These are phyloP conservation scores for Spinellus fusiger DNA, from an alignment of 192 early-diverging fungal genomes.

Conservation along the genomic window DNA sequence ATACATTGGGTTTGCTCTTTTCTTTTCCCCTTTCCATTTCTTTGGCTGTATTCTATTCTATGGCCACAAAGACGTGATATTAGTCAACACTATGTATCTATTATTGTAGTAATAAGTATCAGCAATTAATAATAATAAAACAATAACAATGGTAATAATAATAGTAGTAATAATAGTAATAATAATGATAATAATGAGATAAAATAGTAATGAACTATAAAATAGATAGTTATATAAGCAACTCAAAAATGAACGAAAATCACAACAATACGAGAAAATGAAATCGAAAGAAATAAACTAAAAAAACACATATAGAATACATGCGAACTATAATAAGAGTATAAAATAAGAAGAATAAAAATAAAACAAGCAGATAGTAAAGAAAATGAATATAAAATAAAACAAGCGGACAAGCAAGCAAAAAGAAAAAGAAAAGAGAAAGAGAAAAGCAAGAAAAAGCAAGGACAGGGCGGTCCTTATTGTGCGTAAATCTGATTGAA, in stretches of 20 bases:
- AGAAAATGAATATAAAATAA: background rate
- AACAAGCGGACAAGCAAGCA: background rate
- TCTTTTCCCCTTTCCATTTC: too few species aligned
- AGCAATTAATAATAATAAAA: too few species aligned
- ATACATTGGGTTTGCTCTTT: too few species aligned
- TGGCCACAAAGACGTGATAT: too few species aligned
- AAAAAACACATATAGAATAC: background rate
- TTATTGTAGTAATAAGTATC: too few species aligned
- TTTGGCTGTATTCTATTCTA: too few species aligned
- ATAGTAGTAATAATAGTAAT: background rate
- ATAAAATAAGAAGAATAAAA: background rate
- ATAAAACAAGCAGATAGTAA: background rate
- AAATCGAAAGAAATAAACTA: too few species aligned
- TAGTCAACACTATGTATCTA: too few species aligned
- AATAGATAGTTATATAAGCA: background rate
- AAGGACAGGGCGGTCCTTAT: too few species aligned
- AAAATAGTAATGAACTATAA: background rate
- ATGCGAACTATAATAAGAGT: background rate
- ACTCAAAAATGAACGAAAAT: background rate
- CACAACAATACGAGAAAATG: background rate
- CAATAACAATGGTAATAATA: too few species aligned
- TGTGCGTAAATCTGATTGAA: background rate
- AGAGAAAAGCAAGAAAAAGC: background rate
- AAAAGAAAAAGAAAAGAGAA: conserved; percentile 9
- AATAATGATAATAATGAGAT: background rate